Conservation (phyloP, 1,139 yeast genomes). For the Hemisphaericaspora lyxosophila region DNA sequence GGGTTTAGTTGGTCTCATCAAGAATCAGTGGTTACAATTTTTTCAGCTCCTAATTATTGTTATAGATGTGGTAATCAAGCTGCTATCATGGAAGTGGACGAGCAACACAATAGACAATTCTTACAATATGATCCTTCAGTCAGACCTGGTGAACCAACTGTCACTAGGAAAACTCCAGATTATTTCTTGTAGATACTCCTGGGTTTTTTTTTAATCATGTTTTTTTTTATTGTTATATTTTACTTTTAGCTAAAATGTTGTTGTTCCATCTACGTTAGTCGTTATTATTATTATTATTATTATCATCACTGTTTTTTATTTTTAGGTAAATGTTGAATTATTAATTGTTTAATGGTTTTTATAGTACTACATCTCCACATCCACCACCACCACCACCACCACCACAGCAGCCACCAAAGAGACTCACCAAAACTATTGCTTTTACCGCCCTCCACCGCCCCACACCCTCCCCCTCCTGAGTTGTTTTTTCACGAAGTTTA, state of each 20-base stretch:
- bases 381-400: no score
- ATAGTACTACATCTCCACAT: neutral
- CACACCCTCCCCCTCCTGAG: no score
- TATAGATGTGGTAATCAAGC: conserved; percentile 99
- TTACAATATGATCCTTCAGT: conserved; percentile 93
- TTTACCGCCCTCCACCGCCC: neutral
- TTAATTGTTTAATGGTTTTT: conserved; percentile 2
- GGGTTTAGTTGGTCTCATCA: conserved; percentile 82
- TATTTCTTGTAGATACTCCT: conserved; percentile 60
- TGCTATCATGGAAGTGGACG: conserved; percentile 98
- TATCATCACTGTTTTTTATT: neutral
- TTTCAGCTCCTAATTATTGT: conserved; percentile 98
- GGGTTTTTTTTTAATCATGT: neutral
- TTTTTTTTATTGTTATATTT: conserved; percentile 2
- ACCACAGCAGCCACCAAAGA: no score
- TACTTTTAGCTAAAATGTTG: conserved; percentile 2
- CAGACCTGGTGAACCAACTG: conserved; percentile 95
- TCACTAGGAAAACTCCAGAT: conserved; percentile 92
- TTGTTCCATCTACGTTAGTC: neutral
- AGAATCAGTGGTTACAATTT: conserved; percentile 91
- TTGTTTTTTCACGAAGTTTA: neutral
- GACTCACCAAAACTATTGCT: no score
- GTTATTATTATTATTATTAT: neutral
- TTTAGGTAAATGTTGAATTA: conserved; percentile 3
- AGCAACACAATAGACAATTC: conserved; percentile 82